phyloP scores from a whole-genome alignment of 768 basidiomycete species.

The Tylopilus balloui region DNA sequence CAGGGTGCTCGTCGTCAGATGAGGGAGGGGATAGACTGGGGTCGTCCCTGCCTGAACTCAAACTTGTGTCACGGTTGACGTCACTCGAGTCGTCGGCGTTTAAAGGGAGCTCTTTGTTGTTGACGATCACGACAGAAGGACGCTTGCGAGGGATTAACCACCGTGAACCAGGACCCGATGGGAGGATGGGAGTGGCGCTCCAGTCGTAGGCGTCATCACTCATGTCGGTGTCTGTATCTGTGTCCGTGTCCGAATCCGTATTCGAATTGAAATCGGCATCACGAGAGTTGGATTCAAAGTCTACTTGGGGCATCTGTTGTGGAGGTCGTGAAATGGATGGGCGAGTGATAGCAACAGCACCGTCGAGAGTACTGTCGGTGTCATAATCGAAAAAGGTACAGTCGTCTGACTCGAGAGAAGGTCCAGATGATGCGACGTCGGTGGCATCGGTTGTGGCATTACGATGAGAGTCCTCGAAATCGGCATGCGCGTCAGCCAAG shows the following conservation, averaged over 20 bases:
- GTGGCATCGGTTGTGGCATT: neutral
- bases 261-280: conserved; percentile 7
- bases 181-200: conserved; percentile 2
- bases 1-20: conserved; percentile 2
- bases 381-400: conserved; percentile 20
- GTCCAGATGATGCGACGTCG: neutral
- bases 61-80: neutral
- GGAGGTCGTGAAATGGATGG: neutral
- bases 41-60: neutral
- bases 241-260: conserved; percentile 11
- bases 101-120: neutral
- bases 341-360: neutral
- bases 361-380: conserved; percentile 18
- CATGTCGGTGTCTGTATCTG: conserved; percentile 16
- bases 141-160: conserved; percentile 23
- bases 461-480: neutral
- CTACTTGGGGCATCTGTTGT: neutral
- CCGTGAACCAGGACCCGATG: conserved; percentile 7
- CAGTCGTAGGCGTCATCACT: conserved; percentile 15
- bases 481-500: conserved; percentile 17
- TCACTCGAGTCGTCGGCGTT: neutral
- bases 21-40: neutral
- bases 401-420: conserved; percentile 4
- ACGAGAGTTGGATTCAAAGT: conserved; percentile 4
- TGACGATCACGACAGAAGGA: conserved; percentile 15